Conservation (phyloP, 495 filamentous ascomycete species). For the Penicillium lagena region DNA sequence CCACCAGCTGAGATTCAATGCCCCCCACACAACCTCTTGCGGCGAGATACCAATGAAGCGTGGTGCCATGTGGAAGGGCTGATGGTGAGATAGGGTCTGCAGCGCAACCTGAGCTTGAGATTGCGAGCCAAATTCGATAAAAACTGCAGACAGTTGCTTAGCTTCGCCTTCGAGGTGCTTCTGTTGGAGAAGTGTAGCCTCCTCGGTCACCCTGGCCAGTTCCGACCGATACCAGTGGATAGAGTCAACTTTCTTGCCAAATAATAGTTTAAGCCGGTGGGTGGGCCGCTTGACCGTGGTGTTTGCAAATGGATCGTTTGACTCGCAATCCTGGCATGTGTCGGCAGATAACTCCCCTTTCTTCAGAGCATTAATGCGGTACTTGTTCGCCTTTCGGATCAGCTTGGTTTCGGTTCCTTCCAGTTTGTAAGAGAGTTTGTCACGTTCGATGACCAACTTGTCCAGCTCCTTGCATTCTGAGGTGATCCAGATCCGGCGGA, state of each 20-base stretch:
- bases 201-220: conserved; percentile 63
- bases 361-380: conserved; percentile 39
- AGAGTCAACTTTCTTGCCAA: conserved; percentile 70
- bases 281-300: conserved; percentile 47
- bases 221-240: conserved; percentile 77
- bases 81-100: conserved; percentile 76
- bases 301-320: conserved; percentile 25
- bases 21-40: conserved; percentile 74
- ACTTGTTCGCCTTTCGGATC: conserved; percentile 53
- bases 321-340: conserved; percentile 31
- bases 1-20: conserved; percentile 78
- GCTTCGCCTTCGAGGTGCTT: conserved; percentile 41
- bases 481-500: conserved; percentile 56
- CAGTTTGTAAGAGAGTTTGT: conserved; percentile 52
- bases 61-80: conserved; percentile 79
- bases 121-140: conserved; percentile 79
- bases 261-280: conserved; percentile 44
- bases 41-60: conserved; percentile 75
- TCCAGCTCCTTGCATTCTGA: conserved; percentile 49
- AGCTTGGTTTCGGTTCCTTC: conserved; percentile 62
- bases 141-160: conserved; percentile 59
- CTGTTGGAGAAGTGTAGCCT: conserved; percentile 58
- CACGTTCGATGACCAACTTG: conserved; percentile 51
- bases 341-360: conserved; percentile 16
- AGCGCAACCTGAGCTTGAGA: conserved; percentile 73